Conservation (phyloP, 129 eudicot genomes). For the Centella asiatica region DNA sequence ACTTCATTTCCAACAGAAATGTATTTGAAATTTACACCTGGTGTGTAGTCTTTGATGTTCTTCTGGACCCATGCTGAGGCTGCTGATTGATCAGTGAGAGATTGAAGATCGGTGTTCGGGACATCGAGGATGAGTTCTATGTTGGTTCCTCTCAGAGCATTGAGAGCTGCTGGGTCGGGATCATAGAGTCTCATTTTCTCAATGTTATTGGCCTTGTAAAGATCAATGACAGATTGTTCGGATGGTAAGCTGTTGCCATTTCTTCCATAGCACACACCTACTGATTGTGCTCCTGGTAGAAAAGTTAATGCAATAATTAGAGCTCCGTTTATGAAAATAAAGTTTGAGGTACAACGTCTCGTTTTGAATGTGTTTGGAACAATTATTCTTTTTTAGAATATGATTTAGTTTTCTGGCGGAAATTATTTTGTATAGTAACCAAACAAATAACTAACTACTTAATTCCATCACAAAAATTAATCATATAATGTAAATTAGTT, state of each 20-base stretch:
- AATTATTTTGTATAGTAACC: too few species aligned
- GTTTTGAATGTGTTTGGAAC: too few species aligned
- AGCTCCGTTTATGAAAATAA: too few species aligned
- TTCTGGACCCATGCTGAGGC: constrained; percentile 49
- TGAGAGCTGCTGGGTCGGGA: constrained; percentile 24
- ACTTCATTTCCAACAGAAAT: constrained; percentile 56
- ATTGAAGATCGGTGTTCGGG: constrained; percentile 24
- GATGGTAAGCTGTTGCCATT: constrained; percentile 26
- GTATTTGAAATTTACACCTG: constrained; percentile 33
- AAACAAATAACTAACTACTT: too few species aligned
- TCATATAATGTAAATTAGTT: too few species aligned
- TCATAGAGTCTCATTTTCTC: constrained; percentile 44
- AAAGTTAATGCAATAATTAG: too few species aligned
- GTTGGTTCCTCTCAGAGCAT: constrained; percentile 38
- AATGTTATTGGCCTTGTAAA: constrained; percentile 28
- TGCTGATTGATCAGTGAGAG: constrained; percentile 16
- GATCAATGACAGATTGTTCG: constrained; percentile 10
- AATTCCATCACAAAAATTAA: too few species aligned
- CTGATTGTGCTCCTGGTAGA: constrained; percentile 26
- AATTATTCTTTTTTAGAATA: too few species aligned
- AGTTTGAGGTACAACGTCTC: too few species aligned
- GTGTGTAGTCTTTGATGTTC: constrained; percentile 27
- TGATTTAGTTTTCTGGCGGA: too few species aligned
- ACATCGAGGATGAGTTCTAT: constrained; percentile 49
- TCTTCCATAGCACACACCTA: constrained; percentile 39